Conservation (phyloP, 202 grass and related monocot genomes). For the Hordeum pubiflorum region DNA sequence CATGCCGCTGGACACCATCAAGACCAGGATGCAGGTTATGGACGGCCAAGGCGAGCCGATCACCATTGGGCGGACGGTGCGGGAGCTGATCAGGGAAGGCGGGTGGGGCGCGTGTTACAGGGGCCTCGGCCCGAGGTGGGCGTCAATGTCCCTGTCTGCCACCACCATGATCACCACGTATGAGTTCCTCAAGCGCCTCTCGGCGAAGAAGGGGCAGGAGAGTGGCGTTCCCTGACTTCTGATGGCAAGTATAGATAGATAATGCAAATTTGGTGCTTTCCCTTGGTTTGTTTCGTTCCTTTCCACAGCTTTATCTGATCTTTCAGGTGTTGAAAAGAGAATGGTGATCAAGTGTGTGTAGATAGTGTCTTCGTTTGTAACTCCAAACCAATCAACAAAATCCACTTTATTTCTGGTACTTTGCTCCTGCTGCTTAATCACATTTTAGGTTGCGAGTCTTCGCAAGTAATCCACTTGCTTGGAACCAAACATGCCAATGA, state of each 20-base stretch:
- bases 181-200: constrained; percentile 90
- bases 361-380: constrained; percentile 20
- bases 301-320: constrained; percentile 35
- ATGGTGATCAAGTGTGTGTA: constrained; percentile 33
- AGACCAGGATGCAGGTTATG: constrained; percentile 97
- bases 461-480: neutral
- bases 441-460: neutral
- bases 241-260: constrained; percentile 31
- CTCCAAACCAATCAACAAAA: constrained; percentile 12
- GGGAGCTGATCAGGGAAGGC: constrained; percentile 65
- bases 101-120: constrained; percentile 78
- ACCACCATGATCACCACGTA: constrained; percentile 96
- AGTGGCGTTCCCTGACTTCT: constrained; percentile 25
- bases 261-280: constrained; percentile 32
- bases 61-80: constrained; percentile 50
- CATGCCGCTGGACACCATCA: constrained; percentile 95
- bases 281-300: constrained; percentile 33
- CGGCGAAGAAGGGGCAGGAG: constrained; percentile 66
- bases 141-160: constrained; percentile 81
- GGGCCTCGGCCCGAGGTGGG: constrained; percentile 91
- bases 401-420: neutral
- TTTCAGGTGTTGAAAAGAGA: constrained; percentile 24
- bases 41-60: constrained; percentile 42
- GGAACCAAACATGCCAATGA: constrained; percentile 1
- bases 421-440: neutral